phyloP scores from a whole-genome alignment of 805 yeast species.

The Hanseniaspora occidentalis region DNA sequence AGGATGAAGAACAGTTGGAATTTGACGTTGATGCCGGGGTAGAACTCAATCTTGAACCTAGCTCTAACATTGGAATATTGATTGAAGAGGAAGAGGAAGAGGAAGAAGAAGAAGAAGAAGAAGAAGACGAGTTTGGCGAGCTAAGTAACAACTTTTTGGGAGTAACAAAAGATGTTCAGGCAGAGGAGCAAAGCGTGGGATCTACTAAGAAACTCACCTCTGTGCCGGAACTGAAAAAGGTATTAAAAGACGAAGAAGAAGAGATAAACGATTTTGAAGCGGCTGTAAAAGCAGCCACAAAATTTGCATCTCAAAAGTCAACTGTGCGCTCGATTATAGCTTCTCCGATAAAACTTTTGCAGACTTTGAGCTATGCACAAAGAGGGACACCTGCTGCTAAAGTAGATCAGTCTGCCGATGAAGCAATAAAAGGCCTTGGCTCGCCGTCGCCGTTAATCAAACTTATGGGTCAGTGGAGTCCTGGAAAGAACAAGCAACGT shows the following conservation, averaged over 20 bases:
- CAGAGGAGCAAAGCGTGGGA: too few species aligned
- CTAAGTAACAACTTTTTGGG: neutral
- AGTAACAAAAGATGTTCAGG: neutral
- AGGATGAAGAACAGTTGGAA: constrained; percentile 2
- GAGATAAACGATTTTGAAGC: constrained; percentile 9
- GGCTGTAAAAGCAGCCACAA: neutral
- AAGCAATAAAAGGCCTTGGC: neutral
- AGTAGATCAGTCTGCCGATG: too few species aligned
- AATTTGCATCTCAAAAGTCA: constrained; percentile 4
- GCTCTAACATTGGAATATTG: too few species aligned
- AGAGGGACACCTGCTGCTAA: neutral
- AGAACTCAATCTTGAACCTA: too few species aligned
- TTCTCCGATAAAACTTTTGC: neutral
- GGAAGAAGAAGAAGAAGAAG: constrained; percentile 14
- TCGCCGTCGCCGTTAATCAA: constrained; percentile 21
- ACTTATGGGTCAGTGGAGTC: constrained; percentile 8
- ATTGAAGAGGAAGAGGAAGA: constrained; percentile 3
- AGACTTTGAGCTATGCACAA: neutral
- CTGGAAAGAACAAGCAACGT: constrained; percentile 4
- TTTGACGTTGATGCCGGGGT: neutral
- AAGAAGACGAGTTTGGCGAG: constrained; percentile 6
- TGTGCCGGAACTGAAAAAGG: constrained; percentile 24
- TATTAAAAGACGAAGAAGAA: constrained; percentile 23
- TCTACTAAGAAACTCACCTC: constrained; percentile 11
- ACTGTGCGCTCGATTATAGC: neutral